Evolutionary conservation across 495 filamentous ascomycete species (phyloP), one percentile per base, ranked within the genome.

Genomic region (Clavariopsis aquatica): DNA sequence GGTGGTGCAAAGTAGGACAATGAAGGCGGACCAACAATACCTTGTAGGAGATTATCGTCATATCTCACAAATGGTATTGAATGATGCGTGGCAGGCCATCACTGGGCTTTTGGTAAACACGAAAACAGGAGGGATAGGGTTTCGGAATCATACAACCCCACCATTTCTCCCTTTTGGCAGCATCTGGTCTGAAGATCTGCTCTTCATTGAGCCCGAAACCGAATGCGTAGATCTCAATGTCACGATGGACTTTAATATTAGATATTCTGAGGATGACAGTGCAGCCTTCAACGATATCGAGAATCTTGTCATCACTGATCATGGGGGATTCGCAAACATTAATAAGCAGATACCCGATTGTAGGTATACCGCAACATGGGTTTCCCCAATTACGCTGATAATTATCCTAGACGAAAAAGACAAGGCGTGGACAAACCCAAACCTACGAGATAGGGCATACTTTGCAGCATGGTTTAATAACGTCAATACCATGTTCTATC

Each of bases 121-220:
- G 1, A 53, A 62, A 17, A 63, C 62, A 19, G 80, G 79, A 1
- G 75, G 77, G 1, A 65, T 81, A 13, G 79, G 78, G 0, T 80
- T 81, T 46, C 71, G 80, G 31, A 81, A 81, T 63, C 80, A 83
- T 53, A 79, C 77, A 1, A 47, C 72, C 0, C 80, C 80, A 1
- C 28, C 49, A 1, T 57, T 27, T 0, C 56, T 67, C 0, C 17
- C 46, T 2, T 72, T 69, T 46, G 78, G 75, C 0, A 74, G 56
- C 9, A 49, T 59, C 2, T 81, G 80, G 79, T 43, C 58, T 2
- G 79, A 83, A 59, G 78, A 80, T 49, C 20, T 81, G 3, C 72
- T 81, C 1, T 81, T 81, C 66, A 65, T 82, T 52, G 76, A 80
- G 69, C 79, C 79, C 1, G 69, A 76, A 20, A 76, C 78, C 0